Base-by-base conservation (phyloP, 1,139 yeast genomes). In the Sugiyamaella grinbergsii region DNA sequence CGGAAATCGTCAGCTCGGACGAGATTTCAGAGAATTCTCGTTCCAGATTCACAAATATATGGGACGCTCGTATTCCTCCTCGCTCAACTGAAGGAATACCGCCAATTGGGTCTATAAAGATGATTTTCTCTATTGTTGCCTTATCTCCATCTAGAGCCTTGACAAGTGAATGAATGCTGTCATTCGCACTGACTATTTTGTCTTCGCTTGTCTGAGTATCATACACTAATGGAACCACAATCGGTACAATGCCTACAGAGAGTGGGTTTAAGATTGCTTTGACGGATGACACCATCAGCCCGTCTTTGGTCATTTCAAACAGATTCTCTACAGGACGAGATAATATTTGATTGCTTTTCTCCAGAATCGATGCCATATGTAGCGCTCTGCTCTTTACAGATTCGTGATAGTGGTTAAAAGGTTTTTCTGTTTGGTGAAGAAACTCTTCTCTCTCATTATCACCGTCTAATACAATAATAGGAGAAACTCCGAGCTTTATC, bases 1-100 rank as follows among this genome's bases (percentile, higher is more conserved):
- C 83, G 53, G 79, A 74, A 52, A 71, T 72, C 16, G 86, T 68
- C 5, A 50, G 23, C 62, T 88, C 95, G 1, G 83, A 74, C 3
- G 74, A 69, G 26, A 91, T 80, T 49, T 78, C 84, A 0, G 81
- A 75, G 60, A 78, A 84, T 62, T 93, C 98, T 66, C 93, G 98
- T 5, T 83, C 78, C 42, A 93, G 70, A 63, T 93, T 93, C 55
- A 93, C 83, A 55, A 85, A 85, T 0, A 93, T 95, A 69, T 93
- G 98, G 20, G 96, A 81, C 3, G 93, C 82, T 49, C 84, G 82
- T 51, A 80, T 78, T 2, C 60, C 58, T 13, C 59, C 58, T 55
- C 98, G 74, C 63, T 90, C 96, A 29, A 82, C 74, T 0, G 95
- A 85, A 0, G 98, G 98, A 8, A 89, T 84, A 0, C 98, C 98